Evolutionary conservation across 805 yeast genomes (phyloP).

Genomic region (Saturnispora ahearnii): DNA sequence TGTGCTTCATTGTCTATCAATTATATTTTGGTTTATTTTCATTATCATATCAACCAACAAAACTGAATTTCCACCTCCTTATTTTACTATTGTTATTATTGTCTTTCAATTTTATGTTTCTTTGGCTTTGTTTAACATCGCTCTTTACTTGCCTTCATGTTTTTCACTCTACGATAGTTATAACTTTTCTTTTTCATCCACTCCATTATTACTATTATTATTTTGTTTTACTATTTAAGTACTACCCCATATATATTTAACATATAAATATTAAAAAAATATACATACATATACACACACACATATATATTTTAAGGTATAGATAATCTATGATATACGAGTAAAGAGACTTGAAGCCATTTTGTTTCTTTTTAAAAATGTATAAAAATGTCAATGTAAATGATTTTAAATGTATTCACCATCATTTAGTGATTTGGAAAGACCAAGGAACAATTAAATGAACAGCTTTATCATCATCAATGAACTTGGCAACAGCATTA

Average conservation of each 20-base stretch:
- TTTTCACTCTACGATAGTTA: too few relatives aligned
- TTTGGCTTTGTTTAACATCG: too few relatives aligned
- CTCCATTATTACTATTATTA: too few relatives aligned
- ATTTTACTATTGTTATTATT: neutral
- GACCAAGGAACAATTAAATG: constrained; percentile 80
- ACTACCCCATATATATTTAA: neutral
- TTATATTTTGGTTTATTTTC: neutral
- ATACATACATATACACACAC: neutral
- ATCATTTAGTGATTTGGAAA: constrained; percentile 61
- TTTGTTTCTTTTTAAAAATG: neutral
- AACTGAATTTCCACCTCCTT: neutral
- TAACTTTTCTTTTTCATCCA: too few relatives aligned
- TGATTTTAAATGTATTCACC: neutral
- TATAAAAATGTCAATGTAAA: neutral
- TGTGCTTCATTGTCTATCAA: neutral
- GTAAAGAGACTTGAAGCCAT: too few relatives aligned
- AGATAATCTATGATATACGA: too few relatives aligned
- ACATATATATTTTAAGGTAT: too few relatives aligned
- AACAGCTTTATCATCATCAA: constrained; percentile 74
- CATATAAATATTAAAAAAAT: neutral
- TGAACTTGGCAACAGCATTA: constrained; percentile 69
- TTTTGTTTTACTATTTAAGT: constrained; percentile 3
- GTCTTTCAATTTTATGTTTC: neutral
- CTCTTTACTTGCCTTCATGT: too few relatives aligned
- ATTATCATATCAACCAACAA: neutral